These are phyloP conservation scores for Lactifluus piperatus DNA, from an alignment of 768 basidiomycete genomes.

Conservation along the genomic window DNA sequence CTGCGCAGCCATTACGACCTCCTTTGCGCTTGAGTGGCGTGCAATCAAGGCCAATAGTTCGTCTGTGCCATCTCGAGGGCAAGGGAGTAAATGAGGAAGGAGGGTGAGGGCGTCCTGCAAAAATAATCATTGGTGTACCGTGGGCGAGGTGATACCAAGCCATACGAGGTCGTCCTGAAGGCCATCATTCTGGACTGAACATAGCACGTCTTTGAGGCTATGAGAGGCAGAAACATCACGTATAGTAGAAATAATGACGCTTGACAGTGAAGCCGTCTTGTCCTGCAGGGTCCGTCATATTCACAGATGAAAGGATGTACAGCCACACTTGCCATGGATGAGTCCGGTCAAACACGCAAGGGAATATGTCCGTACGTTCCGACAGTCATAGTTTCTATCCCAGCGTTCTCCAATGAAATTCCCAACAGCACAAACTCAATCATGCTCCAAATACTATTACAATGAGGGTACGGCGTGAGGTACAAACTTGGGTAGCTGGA, in stretches of 20 bases:
- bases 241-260: slow-evolving; percentile 17
- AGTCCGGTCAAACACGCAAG: no score
- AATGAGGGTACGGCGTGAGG: neutral
- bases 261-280: slow-evolving; percentile 15
- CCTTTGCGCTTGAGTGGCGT: slow-evolving; percentile 31
- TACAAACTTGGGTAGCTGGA: no score
- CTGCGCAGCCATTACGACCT: slow-evolving; percentile 34
- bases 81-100: slow-evolving; percentile 31
- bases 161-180: slow-evolving; percentile 19
- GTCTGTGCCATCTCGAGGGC: slow-evolving; percentile 24
- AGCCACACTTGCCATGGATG: neutral
- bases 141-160: neutral
- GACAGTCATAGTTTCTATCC: no score
- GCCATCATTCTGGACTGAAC: slow-evolving; percentile 14
- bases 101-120: slow-evolving; percentile 34
- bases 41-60: slow-evolving; percentile 30
- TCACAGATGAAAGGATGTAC: neutral
- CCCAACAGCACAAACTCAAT: no score
- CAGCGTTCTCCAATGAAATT: no score
- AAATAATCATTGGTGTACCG: neutral
- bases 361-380: no score
- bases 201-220: slow-evolving; percentile 8
- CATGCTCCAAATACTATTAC: no score
- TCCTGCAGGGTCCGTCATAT: slow-evolving; percentile 16
- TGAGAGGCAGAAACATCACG: slow-evolving; percentile 14